phyloP scores from a whole-genome alignment of 768 basidiomycete species.

The Chalciporus sphaerocephalus region DNA sequence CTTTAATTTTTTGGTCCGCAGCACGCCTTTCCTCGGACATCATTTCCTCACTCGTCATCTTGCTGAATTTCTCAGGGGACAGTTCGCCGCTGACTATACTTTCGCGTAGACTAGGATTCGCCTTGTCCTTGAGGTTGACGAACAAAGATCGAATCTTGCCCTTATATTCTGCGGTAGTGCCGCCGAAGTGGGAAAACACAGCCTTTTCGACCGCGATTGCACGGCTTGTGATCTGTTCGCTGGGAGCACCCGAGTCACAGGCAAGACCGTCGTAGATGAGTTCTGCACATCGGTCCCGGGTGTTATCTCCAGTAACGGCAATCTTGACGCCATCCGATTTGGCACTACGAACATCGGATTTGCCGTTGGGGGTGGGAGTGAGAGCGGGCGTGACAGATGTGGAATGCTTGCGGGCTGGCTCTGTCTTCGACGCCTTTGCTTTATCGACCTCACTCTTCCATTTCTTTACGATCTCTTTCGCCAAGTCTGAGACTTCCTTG shows the following conservation, averaged over 20 bases:
- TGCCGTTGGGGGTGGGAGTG: conserved; percentile 30
- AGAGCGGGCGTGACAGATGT: conserved; percentile 38
- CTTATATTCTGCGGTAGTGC: conserved; percentile 53
- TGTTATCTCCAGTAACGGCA: conserved; percentile 58
- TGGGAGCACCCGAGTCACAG: conserved; percentile 75
- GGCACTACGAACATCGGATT: conserved; percentile 45
- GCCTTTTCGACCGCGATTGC: conserved; percentile 71
- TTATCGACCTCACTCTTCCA: conserved; percentile 89
- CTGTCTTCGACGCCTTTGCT: too few relatives aligned
- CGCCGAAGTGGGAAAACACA: conserved; percentile 45
- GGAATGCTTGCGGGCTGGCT: conserved; percentile 31
- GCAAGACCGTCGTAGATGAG: conserved; percentile 91
- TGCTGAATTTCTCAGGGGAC: conserved; percentile 60
- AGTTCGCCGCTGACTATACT: conserved; percentile 83
- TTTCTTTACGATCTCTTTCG: conserved; percentile 87
- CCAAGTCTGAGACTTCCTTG: conserved; percentile 73
- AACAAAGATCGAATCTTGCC: conserved; percentile 82
- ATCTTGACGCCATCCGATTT: conserved; percentile 69
- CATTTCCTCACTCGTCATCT: conserved; percentile 90
- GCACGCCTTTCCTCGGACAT: conserved; percentile 89
- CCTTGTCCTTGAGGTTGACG: conserved; percentile 94
- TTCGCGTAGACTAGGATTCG: conserved; percentile 82
- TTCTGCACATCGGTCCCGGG: conserved; percentile 82
- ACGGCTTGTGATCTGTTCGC: conserved; percentile 60
- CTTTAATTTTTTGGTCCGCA: conserved; percentile 74